Evolutionary conservation across 2,329 filamentous ascomycete species (phyloP), one percentile per base, ranked within the genome.

Genomic region (Arthrobotrys megalospora): DNA sequence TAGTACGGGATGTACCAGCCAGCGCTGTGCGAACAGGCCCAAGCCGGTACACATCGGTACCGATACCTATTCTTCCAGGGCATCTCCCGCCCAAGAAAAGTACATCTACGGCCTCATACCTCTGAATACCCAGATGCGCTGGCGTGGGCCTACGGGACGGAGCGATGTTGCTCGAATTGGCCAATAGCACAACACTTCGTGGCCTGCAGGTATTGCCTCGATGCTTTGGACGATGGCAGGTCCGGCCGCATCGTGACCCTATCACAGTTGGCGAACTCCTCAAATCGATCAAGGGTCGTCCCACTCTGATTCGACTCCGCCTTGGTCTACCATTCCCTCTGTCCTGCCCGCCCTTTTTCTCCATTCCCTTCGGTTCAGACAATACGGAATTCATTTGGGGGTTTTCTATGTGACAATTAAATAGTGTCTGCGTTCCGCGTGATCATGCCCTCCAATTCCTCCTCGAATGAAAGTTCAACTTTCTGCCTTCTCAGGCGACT

Each of bases 291-390:
- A 71, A 72, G 75, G 75, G 75, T 78, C 55, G 75, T 78, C 75
- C 75, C 75, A 78, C 75, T 78, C 67, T 78, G 67, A 71, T 71
- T 78, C 75, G 75, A 78, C 67, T 78, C 75, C 75, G 75, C 67
- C 75, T 72, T 78, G 62, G 75, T 41, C 48, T 58, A 36, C 24
- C 28, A 43, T 36, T 21, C 36, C 38, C 73, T 71, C 47, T 70
- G 12, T 34, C 43, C 53, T 66, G 28, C 60, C 43, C 60, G 41
- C 21, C 60, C 14, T 64, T 24, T 47, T 24, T 38, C 55, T 34
- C 45, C 24, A 45, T 63, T 53, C 7, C 38, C 21, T 32, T 24
- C 21, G 8, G 19, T 34, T 71, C 53, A 24, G 41, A 50, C 32
- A 24, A 24, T 43, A 14, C 1, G 34, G 32, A 16, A 24, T 16